A percentile compares a stretch with the other conserved stretches of the same genome.
These are phyloP conservation scores for Avena atlantica DNA, from an alignment of 176 grass and related monocot genomes.

Conservation along the genomic window DNA sequence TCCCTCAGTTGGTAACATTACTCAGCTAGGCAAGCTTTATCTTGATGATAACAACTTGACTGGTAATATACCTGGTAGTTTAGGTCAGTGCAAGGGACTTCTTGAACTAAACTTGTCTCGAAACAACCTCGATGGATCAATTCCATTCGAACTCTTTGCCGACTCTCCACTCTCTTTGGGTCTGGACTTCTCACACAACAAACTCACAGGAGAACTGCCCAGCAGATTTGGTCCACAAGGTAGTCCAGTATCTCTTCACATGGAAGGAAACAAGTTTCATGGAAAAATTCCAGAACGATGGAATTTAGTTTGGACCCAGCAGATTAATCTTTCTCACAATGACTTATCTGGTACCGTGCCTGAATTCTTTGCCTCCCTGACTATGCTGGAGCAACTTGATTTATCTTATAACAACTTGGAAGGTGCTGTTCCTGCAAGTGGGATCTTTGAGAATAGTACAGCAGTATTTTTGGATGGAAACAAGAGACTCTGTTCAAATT, in stretches of 20 bases:
- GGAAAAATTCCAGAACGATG: neutral
- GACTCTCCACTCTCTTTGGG: neutral
- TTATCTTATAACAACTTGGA: slow-evolving; percentile 30
- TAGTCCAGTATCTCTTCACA: neutral
- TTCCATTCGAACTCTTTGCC: neutral
- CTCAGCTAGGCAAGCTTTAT: slow-evolving; percentile 39
- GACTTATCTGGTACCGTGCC: neutral
- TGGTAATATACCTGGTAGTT: slow-evolving; percentile 47
- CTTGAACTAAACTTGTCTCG: slow-evolving; percentile 44
- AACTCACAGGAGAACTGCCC: neutral
- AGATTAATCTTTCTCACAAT: slow-evolving; percentile 28
- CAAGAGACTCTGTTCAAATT: neutral
- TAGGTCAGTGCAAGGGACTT: slow-evolving; percentile 43
- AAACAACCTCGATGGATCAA: slow-evolving; percentile 27
- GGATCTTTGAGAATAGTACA: neutral
- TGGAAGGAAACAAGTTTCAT: slow-evolving; percentile 21
- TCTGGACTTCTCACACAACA: neutral
- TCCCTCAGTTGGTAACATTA: slow-evolving; percentile 43
- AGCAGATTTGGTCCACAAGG: neutral
- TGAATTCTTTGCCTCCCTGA: neutral
- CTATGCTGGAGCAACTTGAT: slow-evolving; percentile 14
- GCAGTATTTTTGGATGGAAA: slow-evolving; percentile 17
- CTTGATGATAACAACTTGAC: slow-evolving; percentile 46
- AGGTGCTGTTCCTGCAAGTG: neutral
- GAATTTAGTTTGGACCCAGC: neutral